Evolutionary conservation across 257 asterid genomes (phyloP).

Genomic region (Perilla frutescens): DNA sequence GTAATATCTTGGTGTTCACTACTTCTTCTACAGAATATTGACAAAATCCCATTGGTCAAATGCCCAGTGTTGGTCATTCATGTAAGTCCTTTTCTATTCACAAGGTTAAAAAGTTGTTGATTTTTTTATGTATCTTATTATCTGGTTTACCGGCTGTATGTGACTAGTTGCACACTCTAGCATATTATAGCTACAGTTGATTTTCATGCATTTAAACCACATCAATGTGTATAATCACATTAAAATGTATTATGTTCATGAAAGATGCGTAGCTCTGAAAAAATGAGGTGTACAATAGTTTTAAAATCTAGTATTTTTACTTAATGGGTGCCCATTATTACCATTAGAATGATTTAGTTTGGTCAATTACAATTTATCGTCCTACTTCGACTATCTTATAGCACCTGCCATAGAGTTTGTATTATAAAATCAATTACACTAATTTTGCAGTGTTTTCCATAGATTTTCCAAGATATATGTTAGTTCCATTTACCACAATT

Average conservation of each 20-base stretch:
- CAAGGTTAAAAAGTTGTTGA: conserved; percentile 24
- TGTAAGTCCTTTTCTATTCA: conserved; percentile 57
- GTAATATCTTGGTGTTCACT: conserved; percentile 28
- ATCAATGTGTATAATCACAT: background rate
- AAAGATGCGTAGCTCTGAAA: no score
- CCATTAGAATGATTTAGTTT: conserved; percentile 7
- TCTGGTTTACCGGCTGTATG: conserved; percentile 13
- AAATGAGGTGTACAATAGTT: background rate
- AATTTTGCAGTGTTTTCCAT: background rate
- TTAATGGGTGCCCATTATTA: background rate
- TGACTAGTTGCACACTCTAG: conserved; percentile 7
- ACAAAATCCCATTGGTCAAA: conserved; percentile 80
- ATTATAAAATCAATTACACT: background rate
- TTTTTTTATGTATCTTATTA: conserved; percentile 6
- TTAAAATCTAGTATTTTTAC: no score
- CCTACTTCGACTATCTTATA: background rate
- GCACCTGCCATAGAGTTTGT: background rate
- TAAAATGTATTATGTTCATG: no score
- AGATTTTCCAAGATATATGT: background rate
- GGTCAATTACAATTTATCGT: background rate
- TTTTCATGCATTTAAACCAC: conserved; percentile 23
- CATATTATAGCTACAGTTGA: conserved; percentile 10
- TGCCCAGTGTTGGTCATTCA: conserved; percentile 94
- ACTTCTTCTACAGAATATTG: conserved; percentile 72
- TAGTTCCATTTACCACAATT: background rate